A percentile compares a stretch with the other conserved stretches of the same genome.
These are phyloP conservation scores for Neospora caninum DNA, from an alignment of 169 alveolate genomes.

Conservation along the genomic window DNA sequence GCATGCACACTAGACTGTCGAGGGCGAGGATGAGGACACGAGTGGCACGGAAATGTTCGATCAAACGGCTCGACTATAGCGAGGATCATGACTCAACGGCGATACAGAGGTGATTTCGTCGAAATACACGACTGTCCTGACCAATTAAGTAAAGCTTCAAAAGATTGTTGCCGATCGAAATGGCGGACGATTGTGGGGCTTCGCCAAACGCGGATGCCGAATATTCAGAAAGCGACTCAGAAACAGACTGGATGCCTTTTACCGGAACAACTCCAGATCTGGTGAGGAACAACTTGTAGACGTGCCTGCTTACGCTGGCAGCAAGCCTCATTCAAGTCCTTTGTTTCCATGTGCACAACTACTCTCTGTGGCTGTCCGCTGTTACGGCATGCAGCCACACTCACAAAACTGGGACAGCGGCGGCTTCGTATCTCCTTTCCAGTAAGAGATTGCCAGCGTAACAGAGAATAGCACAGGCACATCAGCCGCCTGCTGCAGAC, in stretches of 20 bases:
- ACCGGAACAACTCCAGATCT: background rate
- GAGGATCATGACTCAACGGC: too few species aligned
- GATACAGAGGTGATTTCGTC: too few species aligned
- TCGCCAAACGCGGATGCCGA: background rate
- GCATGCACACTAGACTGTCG: background rate
- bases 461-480: background rate
- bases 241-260: conserved; percentile 37
- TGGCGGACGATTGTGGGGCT: background rate
- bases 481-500: background rate
- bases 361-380: too few species aligned
- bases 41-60: background rate
- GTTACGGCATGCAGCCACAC: conserved; percentile 15
- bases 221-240: background rate
- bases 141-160: background rate
- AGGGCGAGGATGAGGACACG: background rate
- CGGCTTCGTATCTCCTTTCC: conserved; percentile 30
- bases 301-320: background rate
- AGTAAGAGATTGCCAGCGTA: background rate
- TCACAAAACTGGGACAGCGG: conserved; percentile 28
- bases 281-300: background rate
- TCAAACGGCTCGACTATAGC: background rate
- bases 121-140: too few species aligned
- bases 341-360: background rate
- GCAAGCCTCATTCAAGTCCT: background rate
- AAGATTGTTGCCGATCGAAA: background rate